Base-by-base conservation (phyloP, 108 stramenopile species). In the Nitzschia sp. region DNA sequence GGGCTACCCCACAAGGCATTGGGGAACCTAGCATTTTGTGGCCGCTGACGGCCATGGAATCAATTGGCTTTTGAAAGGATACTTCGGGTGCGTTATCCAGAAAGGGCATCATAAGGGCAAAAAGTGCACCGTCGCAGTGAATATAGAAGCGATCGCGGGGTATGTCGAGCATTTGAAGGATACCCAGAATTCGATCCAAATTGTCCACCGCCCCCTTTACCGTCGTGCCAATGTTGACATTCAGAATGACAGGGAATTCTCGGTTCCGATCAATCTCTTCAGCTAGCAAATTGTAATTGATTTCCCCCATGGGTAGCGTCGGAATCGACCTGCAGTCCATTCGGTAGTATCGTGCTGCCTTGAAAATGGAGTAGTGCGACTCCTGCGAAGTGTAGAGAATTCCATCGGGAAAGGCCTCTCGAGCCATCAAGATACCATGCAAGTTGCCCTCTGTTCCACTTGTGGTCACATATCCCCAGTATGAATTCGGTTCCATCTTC, bases 1-100 rank as follows among this genome's bases (percentile, higher is more conserved):
- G 78, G 0, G 93, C 87, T 55, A 94, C 83, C 24, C 93, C 93
- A 68, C 93, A 94, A 2, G 93, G 93, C 93, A 94, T 94, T 49
- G 93, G 93, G 71, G 89, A 91, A 26, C 93, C 93, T 29, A 94
- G 78, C 93, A 94, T 94, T 71, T 94, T 94, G 76, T 94, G 93
- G 53, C 93, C 93, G 66, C 85, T 87, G 25, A 94, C 93, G 19
- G 93, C 90, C 66, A 94, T 91, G 25, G 74, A 76, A 75, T 94
- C 93, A 78, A 94, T 94, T 9, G 89, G 89, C 57, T 91, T 91
- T 21, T 78, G 74, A 63, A 94, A 94, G 9, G 85, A 84, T 30
- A 94, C 53, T 65, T 90, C 87, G 11, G 90, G 85, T 30, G 88
- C 90, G 72, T 76, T 77, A 31, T 94, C 90, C 19, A 94, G 76